Percentiles rank a stretch among this genome's conserved stretches.
Evolutionary conservation across 495 filamentous ascomycete genomes (phyloP).

Genomic region (Patellaria atrata): DNA sequence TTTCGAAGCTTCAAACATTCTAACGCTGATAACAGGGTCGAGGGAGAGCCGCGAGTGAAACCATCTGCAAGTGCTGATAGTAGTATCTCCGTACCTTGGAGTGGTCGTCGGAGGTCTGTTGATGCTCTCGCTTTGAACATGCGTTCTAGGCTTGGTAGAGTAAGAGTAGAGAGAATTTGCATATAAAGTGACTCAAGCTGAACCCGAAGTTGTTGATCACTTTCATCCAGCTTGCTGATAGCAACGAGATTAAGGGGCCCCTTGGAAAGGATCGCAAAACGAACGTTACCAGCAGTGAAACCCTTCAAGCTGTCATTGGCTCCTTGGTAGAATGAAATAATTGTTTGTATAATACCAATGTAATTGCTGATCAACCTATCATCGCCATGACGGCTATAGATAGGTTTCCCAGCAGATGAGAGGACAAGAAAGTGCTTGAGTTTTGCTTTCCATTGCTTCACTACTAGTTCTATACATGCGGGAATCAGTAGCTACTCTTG

Average conservation of each 20-base stretch:
- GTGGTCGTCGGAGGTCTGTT: slow-evolving; percentile 79
- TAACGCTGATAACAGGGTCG: slow-evolving; percentile 72
- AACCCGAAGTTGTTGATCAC: slow-evolving; percentile 64
- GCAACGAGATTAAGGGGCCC: slow-evolving; percentile 87
- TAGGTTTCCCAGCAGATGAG: slow-evolving; percentile 93
- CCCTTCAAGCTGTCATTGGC: slow-evolving; percentile 57
- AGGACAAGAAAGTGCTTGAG: slow-evolving; percentile 94
- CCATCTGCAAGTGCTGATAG: slow-evolving; percentile 85
- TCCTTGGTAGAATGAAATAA: slow-evolving; percentile 90
- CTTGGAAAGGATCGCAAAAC: slow-evolving; percentile 70
- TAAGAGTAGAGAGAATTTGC: slow-evolving; percentile 93
- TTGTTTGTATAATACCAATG: slow-evolving; percentile 92
- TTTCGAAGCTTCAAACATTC: slow-evolving; percentile 85
- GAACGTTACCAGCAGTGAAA: slow-evolving; percentile 69
- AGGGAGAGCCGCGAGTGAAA: slow-evolving; percentile 84
- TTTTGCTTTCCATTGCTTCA: slow-evolving; percentile 68
- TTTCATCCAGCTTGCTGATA: slow-evolving; percentile 83
- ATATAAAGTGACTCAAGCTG: slow-evolving; percentile 94
- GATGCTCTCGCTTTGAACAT: slow-evolving; percentile 84
- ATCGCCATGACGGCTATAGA: slow-evolving; percentile 89
- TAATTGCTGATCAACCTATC: slow-evolving; percentile 76
- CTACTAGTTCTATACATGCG: slow-evolving; percentile 29
- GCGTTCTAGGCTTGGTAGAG: slow-evolving; percentile 71
- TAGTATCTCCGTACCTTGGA: slow-evolving; percentile 84
- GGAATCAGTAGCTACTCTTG: slow-evolving; percentile 14